These are phyloP conservation scores for Penicillium taxi DNA, from an alignment of 495 filamentous ascomycete species.

Conservation along the genomic window DNA sequence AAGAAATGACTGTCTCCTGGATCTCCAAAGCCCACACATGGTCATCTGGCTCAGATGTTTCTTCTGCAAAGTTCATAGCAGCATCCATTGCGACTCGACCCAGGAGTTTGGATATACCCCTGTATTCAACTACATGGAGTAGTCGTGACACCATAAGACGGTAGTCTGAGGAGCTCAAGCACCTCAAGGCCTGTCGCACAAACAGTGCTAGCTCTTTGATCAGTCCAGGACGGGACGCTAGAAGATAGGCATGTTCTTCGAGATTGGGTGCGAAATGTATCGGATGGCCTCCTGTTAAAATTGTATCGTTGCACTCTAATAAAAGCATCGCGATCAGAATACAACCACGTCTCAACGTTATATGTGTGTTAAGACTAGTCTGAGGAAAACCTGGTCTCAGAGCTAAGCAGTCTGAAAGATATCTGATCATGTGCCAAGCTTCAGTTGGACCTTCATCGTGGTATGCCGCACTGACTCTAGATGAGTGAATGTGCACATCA, in stretches of 20 bases:
- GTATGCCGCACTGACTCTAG: conserved; percentile 13
- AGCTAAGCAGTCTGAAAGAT: too few relatives aligned
- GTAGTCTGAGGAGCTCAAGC: conserved; percentile 20
- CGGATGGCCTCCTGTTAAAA: conserved; percentile 3
- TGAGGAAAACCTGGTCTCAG: too few relatives aligned
- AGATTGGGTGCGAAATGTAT: conserved; percentile 3
- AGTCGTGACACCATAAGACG: conserved; percentile 27
- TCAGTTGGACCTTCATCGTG: conserved; percentile 14
- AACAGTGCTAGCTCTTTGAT: conserved; percentile 33
- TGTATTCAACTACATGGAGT: conserved; percentile 14
- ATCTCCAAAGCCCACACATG: conserved; percentile 43
- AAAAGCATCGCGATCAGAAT: conserved; percentile 29
- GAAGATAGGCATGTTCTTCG: conserved; percentile 11
- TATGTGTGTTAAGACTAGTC: conserved; percentile 12
- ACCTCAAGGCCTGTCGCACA: conserved; percentile 31
- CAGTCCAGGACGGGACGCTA: conserved; percentile 25
- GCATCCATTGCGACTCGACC: conserved; percentile 38
- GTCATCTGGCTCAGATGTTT: conserved; percentile 38
- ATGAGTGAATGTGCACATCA: conserved; percentile 37
- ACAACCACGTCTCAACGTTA: conserved; percentile 31
- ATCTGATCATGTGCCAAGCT: conserved; percentile 22
- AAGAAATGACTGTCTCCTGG: conserved; percentile 28
- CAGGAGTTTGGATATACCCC: conserved; percentile 24
- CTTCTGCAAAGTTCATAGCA: conserved; percentile 42
- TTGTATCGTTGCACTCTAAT: conserved; percentile 25